phyloP scores from a whole-genome alignment of 257 asterid species.

The Paraleonurus japonicus region DNA sequence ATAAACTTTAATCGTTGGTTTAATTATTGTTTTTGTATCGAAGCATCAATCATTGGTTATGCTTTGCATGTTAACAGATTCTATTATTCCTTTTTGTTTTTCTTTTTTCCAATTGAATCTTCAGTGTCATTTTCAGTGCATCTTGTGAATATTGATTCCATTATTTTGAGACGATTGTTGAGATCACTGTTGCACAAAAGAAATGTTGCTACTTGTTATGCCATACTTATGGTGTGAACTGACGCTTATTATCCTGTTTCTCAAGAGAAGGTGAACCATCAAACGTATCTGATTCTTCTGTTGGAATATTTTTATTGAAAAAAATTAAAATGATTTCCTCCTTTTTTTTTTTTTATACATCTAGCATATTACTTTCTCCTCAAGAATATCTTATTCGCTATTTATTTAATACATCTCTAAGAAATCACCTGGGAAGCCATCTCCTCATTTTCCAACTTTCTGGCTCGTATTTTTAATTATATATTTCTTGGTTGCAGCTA shows the following conservation, averaged over 20 bases:
- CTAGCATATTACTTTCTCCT: background rate
- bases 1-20: background rate
- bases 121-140: constrained; percentile 11
- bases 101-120: background rate
- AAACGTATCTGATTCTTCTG: background rate
- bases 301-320: background rate
- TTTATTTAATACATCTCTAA: background rate
- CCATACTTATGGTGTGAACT: background rate
- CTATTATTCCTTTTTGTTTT: background rate
- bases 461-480: constrained; percentile 7
- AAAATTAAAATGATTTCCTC: background rate
- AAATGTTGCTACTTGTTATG: background rate
- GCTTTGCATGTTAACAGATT: background rate
- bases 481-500: background rate
- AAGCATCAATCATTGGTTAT: background rate
- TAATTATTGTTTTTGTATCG: background rate
- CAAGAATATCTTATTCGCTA: background rate
- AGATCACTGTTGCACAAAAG: background rate
- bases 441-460: background rate
- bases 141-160: background rate
- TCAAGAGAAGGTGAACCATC: background rate
- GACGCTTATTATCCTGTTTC: background rate
- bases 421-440: background rate
- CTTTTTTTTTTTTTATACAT: too few species aligned
- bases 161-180: background rate